Conservation (phyloP, 108 stramenopile genomes). For the Conticribra weissflogii region DNA sequence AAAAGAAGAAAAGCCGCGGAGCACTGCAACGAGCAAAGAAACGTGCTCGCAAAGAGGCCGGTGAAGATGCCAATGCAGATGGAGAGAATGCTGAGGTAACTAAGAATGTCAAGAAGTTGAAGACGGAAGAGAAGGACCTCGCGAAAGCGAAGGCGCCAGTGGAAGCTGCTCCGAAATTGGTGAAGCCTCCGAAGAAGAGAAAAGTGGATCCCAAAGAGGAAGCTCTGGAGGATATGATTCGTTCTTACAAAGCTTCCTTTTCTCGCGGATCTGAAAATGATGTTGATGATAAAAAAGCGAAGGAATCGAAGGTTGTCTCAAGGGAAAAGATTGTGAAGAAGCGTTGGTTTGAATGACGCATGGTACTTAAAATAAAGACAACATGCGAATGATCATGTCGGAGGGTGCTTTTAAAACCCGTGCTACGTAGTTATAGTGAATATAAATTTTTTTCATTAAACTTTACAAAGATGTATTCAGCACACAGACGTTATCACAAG, state of each 20-base stretch:
- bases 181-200: conserved; percentile 58
- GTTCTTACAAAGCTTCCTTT: conserved; percentile 58
- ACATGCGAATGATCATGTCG: too few relatives aligned
- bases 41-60: conserved; percentile 47
- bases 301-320: conserved; percentile 1
- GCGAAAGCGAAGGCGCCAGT: conserved; percentile 10
- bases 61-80: conserved; percentile 17
- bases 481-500: too few relatives aligned
- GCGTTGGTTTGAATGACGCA: conserved; percentile 66
- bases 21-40: conserved; percentile 80
- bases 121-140: conserved; percentile 35
- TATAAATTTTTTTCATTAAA: too few relatives aligned
- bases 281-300: conserved; percentile 9
- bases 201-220: conserved; percentile 62
- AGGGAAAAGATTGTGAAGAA: conserved; percentile 35
- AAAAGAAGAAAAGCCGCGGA: conserved; percentile 69
- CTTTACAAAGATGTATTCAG: too few relatives aligned
- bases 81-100: too few relatives aligned
- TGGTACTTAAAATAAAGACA: background rate
- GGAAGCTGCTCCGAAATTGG: conserved; percentile 40
- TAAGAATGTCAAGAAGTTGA: conserved; percentile 13
- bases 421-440: too few relatives aligned
- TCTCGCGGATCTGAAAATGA: conserved; percentile 10
- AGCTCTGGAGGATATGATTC: conserved; percentile 68
- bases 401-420: too few relatives aligned